phyloP scores from a whole-genome alignment of 1,284 basidiomycete species.

The Heterobasidion occidentale region DNA sequence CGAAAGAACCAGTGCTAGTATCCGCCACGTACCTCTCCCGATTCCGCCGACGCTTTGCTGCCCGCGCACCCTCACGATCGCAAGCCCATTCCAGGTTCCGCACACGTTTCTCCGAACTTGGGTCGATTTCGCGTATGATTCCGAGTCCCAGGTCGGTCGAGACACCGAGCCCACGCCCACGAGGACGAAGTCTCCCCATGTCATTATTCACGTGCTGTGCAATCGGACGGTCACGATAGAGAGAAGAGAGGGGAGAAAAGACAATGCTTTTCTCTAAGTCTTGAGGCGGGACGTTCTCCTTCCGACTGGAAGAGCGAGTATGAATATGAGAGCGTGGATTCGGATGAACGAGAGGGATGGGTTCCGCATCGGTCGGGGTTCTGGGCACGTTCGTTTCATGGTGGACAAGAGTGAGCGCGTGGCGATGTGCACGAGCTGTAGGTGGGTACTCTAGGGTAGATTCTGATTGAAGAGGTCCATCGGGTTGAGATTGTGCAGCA shows the following conservation, averaged over 20 bases:
- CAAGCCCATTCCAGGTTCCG: conserved; percentile 41
- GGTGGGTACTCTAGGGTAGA: neutral
- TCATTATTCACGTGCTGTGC: neutral
- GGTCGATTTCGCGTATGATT: neutral
- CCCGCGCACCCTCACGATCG: conserved; percentile 17
- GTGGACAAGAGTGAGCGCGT: neutral
- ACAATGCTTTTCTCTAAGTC: neutral
- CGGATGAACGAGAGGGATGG: neutral
- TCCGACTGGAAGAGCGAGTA: neutral
- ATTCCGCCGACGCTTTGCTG: conserved; percentile 26
- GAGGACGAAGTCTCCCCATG: neutral
- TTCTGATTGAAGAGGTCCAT: neutral
- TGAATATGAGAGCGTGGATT: neutral
- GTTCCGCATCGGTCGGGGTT: neutral
- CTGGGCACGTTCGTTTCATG: neutral
- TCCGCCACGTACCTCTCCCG: neutral
- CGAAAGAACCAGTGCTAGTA: neutral
- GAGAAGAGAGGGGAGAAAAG: neutral
- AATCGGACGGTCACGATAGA: neutral
- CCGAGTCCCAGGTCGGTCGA: neutral
- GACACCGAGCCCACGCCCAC: neutral
- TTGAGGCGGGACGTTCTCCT: neutral
- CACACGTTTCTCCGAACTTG: conserved; percentile 10
- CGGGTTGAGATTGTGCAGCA: neutral
- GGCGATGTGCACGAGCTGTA: neutral